Evolutionary conservation across 306 rosid genomes (phyloP).

Genomic region (Prunus davidiana): DNA sequence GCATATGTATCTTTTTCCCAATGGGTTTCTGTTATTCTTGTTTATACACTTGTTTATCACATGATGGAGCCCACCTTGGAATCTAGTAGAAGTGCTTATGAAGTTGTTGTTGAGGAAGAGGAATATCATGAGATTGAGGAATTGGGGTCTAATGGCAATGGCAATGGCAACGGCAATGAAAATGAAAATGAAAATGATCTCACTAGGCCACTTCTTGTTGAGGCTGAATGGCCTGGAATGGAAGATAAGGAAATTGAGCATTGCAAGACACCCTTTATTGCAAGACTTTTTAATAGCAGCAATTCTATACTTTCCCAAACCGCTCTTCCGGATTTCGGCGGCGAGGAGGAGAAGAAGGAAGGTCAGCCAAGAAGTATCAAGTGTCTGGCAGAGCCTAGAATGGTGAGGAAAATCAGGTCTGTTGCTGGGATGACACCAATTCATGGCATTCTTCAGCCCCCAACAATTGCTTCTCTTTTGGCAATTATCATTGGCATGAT

Average conservation of each 20-base stretch:
- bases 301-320: constrained; percentile 38
- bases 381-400: constrained; percentile 83
- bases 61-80: constrained; percentile 93
- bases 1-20: constrained; percentile 75
- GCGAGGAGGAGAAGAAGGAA: not conserved
- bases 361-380: constrained; percentile 24
- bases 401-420: constrained; percentile 64
- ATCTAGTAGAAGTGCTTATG: constrained; percentile 25
- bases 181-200: constrained; percentile 32
- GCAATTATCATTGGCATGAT: constrained; percentile 67
- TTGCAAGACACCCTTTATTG: constrained; percentile 78
- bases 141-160: not conserved
- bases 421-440: constrained; percentile 79
- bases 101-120: constrained; percentile 50
- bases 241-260: constrained; percentile 80
- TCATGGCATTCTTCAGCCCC: constrained; percentile 79
- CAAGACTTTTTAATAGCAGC: constrained; percentile 61
- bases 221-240: constrained; percentile 96
- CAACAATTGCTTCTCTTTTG: constrained; percentile 68
- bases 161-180: not conserved
- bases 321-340: not conserved
- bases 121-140: constrained; percentile 38
- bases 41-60: constrained; percentile 84
- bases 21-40: constrained; percentile 82
- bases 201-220: constrained; percentile 75